Evolutionary conservation across 192 early-diverging fungal species (phyloP), one percentile per base, ranked within the genome.

Genomic region (Geosiphon pyriformis): DNA sequence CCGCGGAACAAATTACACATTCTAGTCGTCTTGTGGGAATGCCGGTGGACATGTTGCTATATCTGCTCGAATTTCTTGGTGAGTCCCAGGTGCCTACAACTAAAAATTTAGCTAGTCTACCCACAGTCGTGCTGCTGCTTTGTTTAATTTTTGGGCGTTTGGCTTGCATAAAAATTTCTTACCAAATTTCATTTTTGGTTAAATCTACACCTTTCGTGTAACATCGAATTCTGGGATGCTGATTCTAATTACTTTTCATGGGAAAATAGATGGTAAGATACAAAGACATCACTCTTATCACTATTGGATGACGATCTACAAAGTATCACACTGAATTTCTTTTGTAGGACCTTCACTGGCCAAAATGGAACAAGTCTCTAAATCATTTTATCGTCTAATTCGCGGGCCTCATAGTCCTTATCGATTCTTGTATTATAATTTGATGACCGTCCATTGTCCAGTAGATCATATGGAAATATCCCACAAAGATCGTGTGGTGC

Each of bases 391-490:
- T 47, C 25, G 42, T 29, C 29, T 67, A 4, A 67, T 67, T 7
- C 31, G 65, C 6, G 53, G 65, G 35, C 65, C 25, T 37, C 65
- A 67, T 56, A 67, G 65, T 20, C 65, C 65, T 12, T 67, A 67
- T 37, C 17, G 65, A 47, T 54, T 47, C 25, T 27, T 67, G 12
- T 67, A 67, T 67, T 30, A 67, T 31, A 55, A 57, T 18, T 47
- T 67, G 25, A 11, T 67, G 12, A 35, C 51, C 17, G 20, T 26
- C 0, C 53, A 67, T 56, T 27, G 32, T 57, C 50, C 62, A 34
- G 3, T 46, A 4, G 54, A 67, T 56, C 42, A 22, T 46, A 4
- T 20, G 4, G 22, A 20, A n/a, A 52, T 52, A 7, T n/a, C 50
- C 22, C 11, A 20, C 20, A 20, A 52, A 20, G 65, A 56, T 2